Base-by-base conservation (phyloP, 192 early-diverging fungal genomes). In the Phycomyces blakesleeanus region DNA sequence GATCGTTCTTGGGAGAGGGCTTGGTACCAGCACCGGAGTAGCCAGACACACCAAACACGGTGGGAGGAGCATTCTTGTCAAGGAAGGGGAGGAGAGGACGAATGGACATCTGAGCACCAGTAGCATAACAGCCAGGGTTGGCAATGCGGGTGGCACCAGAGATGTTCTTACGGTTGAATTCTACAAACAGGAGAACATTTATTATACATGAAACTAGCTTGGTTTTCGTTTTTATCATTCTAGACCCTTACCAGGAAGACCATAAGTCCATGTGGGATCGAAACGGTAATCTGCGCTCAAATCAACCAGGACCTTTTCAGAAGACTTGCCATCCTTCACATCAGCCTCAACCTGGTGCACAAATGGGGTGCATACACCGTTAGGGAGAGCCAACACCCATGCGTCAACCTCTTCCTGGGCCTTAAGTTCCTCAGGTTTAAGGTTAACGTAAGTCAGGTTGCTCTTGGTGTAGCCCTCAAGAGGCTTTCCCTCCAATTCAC, bases 111-210 rank as follows among this genome's bases (percentile, higher is more conserved):
- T 99, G 97, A 41, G 93, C 88, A 18, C 95, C 97, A 2, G 97
- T 99, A 5, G 97, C 97, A 75, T 99, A 99, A 79, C 97, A 99
- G 2, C 97, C 97, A 10, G 97, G 97, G 80, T 99, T 99, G 58
- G 94, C 81, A 52, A 99, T 91, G 55, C 83, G 84, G 2, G 76
- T 83, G 5, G 91, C 82, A 12, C 72, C 78, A 15, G 58, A 57
- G 22, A 97, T 70, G 49, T 81, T 64, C 21, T 74, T 73, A 51
- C 96, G 88, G 69, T 88, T 87, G 66, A 92, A 83, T 80, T 94
- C 89, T 76, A 69, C 34, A 41, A 68, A 44, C 21, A 29, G 39
- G 14, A 52, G 11, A 57, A 62, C 21, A 38, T 38, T 51, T 44
- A 37, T 55, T 6, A 25, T 14, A 10, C 40, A 55, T 29, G n/a